These are phyloP conservation scores for Leucosporidium scottii DNA, from an alignment of 768 basidiomycete genomes.

Conservation along the genomic window DNA sequence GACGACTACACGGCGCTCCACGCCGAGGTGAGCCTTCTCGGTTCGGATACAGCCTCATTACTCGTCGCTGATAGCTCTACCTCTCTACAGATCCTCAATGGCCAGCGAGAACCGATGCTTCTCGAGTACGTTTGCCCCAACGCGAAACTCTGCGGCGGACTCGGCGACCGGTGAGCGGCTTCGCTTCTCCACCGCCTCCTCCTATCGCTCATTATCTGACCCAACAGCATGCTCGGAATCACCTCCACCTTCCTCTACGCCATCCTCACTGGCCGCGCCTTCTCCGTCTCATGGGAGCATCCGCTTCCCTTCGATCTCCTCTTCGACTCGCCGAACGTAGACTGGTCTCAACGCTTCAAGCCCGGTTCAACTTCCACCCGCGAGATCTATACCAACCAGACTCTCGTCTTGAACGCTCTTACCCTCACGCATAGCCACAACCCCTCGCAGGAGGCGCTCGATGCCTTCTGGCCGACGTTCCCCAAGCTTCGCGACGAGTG, in stretches of 20 bases:
- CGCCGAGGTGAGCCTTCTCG: constrained; percentile 1
- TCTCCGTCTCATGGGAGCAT: constrained; percentile 18
- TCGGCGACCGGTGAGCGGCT: constrained; percentile 17
- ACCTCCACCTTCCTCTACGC: constrained; percentile 13
- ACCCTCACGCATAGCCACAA: constrained; percentile 14
- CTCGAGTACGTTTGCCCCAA: constrained; percentile 13
- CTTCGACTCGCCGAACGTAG: constrained; percentile 17
- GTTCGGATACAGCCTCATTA: no score
- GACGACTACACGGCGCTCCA: constrained; percentile 17
- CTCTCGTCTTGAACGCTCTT: neutral
- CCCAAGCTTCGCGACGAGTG: neutral
- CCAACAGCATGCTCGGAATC: constrained; percentile 21
- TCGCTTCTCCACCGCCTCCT: no score
- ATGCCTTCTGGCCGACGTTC: constrained; percentile 6
- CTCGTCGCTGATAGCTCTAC: neutral
- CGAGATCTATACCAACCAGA: constrained; percentile 1
- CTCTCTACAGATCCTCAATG: neutral
- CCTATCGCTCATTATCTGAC: no score
- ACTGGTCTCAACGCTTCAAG: constrained; percentile 13
- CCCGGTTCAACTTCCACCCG: neutral
- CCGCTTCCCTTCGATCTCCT: constrained; percentile 19
- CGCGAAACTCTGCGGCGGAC: constrained; percentile 13
- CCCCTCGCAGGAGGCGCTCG: neutral
- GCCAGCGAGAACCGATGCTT: constrained; percentile 4
- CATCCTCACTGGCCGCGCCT: constrained; percentile 20